Base-by-base conservation (phyloP, 306 rosid genomes). In the Inga oerstediana region DNA sequence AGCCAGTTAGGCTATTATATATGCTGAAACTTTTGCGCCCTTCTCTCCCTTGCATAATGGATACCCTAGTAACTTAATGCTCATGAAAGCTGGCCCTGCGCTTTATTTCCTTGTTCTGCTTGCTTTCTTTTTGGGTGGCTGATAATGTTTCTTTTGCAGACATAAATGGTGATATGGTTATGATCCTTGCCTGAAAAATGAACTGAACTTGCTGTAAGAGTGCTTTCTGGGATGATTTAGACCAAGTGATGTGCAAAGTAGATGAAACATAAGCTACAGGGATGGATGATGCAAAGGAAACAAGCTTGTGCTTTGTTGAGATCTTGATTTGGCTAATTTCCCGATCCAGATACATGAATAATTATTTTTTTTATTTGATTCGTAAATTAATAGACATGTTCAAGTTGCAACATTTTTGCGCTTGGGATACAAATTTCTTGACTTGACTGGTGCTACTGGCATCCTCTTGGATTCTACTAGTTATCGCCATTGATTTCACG, bases 91-190 rank as follows among this genome's bases (percentile, higher is more conserved):
- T 62, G 37, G 37, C 4, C 4, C 34, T 13, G 35, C 15, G 37
- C 35, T 15, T 35, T 7, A 35, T 37, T 8, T 19, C 11, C 48
- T 68, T 16, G 27, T 17, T 68, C 74, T 68, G 44, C 68, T 15
- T 37, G 37, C 44, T 68, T 59, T 37, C 22, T 68, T 17, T 16
- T 3, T 72, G 39, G 39, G 3, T 7, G 14, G 59, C 59, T 72
- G 39, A 46, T 20, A 45, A 72, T 44, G 39, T 72, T 27, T 72
- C 39, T 72, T 72, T 72, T 72, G 59, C 59, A 72, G 76, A 45
- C 27, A 45, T 72, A 46, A 11, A 62, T 62, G 51, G 24, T 45
- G 39, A 46, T 46, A 72, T 72, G 76, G 58, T 14, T 35, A 72
- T 46, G 59, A 14, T 46, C 39, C 41, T 72, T 72, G 75, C 52